These are phyloP conservation scores for Boletus sp. DNA, from an alignment of 1,284 basidiomycete genomes.

Conservation along the genomic window DNA sequence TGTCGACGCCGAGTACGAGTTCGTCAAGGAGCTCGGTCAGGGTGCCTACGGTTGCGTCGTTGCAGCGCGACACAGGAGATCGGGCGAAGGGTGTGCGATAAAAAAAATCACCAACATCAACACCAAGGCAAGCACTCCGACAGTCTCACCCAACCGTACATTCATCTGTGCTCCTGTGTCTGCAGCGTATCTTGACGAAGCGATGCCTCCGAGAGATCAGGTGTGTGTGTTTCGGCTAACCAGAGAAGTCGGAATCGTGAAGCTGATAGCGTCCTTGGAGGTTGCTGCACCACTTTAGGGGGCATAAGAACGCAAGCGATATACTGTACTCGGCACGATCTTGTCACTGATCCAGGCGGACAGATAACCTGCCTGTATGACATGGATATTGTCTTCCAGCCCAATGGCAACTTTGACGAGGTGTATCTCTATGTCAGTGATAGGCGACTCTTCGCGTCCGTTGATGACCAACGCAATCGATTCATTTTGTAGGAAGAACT, in stretches of 20 bases:
- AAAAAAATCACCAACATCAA: conserved; percentile 99
- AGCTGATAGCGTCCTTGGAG: conserved; percentile 37
- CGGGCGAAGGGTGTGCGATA: conserved; percentile 89
- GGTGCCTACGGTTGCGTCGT: conserved; percentile 93
- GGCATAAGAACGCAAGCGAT: conserved; percentile 85
- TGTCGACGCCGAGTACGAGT: conserved; percentile 89
- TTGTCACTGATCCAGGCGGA: conserved; percentile 7
- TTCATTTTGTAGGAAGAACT: conserved; percentile 72
- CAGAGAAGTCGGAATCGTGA: not conserved
- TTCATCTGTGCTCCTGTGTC: conserved; percentile 6
- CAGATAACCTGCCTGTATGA: conserved; percentile 92
- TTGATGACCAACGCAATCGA: not conserved
- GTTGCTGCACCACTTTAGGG: conserved; percentile 91
- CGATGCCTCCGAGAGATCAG: conserved; percentile 92
- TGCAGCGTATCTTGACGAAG: conserved; percentile 88
- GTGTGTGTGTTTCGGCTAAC: conserved; percentile 42
- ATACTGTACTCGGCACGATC: conserved; percentile 12
- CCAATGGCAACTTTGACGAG: conserved; percentile 88
- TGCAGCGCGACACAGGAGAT: conserved; percentile 77
- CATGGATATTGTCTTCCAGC: conserved; percentile 93
- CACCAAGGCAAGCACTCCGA: conserved; percentile 64
- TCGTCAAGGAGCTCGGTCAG: conserved; percentile 93
- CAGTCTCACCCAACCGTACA: not conserved
- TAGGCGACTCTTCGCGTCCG: not conserved
- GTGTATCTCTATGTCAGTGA: conserved; percentile 84